phyloP scores from a whole-genome alignment of 306 rosid species.

The Comarum palustre region DNA sequence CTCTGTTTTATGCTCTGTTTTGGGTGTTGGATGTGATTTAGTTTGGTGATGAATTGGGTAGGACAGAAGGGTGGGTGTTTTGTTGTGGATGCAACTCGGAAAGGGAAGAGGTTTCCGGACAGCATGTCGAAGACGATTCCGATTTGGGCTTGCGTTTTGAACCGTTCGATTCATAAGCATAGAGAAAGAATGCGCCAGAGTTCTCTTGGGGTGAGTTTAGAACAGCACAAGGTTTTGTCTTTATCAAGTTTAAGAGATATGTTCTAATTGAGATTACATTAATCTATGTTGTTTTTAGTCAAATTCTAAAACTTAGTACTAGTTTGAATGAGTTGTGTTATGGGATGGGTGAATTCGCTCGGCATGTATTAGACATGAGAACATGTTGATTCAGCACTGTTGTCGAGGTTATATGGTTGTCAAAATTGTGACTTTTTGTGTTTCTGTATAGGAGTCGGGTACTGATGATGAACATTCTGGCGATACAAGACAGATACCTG shows the following conservation, averaged over 20 bases:
- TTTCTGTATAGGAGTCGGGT: constrained; percentile 35
- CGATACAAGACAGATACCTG: constrained; percentile 15
- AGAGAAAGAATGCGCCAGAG: constrained; percentile 29
- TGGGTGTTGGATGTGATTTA: background rate
- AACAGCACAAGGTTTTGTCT: background rate
- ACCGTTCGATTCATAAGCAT: constrained; percentile 54
- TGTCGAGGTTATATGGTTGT: constrained; percentile 4
- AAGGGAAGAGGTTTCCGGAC: constrained; percentile 90
- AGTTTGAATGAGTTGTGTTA: background rate
- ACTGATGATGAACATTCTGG: constrained; percentile 24
- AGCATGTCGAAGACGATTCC: constrained; percentile 98
- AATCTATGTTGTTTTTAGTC: background rate
- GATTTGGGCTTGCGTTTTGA: constrained; percentile 84
- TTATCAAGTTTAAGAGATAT: background rate
- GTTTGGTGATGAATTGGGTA: constrained; percentile 36
- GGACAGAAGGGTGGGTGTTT: constrained; percentile 86
- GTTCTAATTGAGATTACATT: background rate
- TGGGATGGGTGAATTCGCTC: background rate
- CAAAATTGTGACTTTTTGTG: background rate
- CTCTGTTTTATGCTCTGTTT: background rate
- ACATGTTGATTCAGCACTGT: background rate
- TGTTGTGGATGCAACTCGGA: constrained; percentile 81
- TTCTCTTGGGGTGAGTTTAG: constrained; percentile 37
- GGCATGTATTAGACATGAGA: background rate
- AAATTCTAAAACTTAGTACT: no score